Base-by-base conservation (phyloP, 139 green algal genomes). In the Mesotaenium endlicherianum region DNA sequence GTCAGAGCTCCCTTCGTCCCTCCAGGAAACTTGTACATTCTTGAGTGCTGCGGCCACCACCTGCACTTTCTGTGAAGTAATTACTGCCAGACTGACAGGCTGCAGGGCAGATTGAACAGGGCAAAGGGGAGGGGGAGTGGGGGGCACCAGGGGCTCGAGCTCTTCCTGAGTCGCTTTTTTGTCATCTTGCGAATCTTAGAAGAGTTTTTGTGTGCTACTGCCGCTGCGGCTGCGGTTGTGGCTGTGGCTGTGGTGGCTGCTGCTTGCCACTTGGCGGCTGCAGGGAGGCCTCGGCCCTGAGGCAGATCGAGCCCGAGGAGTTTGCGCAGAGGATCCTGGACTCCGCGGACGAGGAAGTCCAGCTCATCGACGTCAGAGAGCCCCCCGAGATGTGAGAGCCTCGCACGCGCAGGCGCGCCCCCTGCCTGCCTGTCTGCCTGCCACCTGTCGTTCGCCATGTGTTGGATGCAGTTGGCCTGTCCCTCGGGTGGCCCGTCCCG, bases 341-440 rank as follows among this genome's bases (percentile, higher is more conserved):
- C 42, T 3, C 42, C 38, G 69, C 44, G 38, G 69, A 77, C 31
- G 31, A 39, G n/a, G 69, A 77, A 57, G 69, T 86, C 14, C 80
- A 86, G 39, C 72, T 86, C 26, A 85, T 86, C 36, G 80, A 86
- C 38, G 80, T 86, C 5, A 26, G 80, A 3, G 80, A 86, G 50
- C 70, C 49, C 0, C 31, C 42, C 34, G 80, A 86, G 53, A 85
- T 85, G 77, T 84, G 39, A 60, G 60, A n/a, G n/a, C n/a, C n/a
- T n/a, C n/a, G n/a, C n/a, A n/a, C n/a, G n/a, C n/a, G n/a, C n/a
- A n/a, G n/a, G n/a, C n/a, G n/a, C n/a, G n/a, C n/a, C 53, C 20
- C 26, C 26, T 64, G 20, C 26, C 26, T 64, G 20, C 26, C 26
- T 64, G 20, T 64, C 26, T 64, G 53, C 53, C 20, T 64, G 26